Evolutionary conservation across 345 rosid species (phyloP).

Genomic region (Lumnitzera racemosa): DNA sequence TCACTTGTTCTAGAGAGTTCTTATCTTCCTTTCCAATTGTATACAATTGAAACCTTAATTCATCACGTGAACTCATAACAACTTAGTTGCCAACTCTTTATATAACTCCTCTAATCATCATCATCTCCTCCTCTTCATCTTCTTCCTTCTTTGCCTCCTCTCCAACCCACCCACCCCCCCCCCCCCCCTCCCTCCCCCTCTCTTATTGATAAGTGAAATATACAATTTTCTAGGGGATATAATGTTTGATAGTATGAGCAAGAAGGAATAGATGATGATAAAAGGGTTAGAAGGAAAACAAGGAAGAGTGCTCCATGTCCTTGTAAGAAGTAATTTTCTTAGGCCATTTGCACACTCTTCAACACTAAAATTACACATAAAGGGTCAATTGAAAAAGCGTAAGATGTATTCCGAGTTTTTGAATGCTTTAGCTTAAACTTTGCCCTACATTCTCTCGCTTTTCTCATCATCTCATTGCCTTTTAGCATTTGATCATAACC

Average conservation of each 20-base stretch:
- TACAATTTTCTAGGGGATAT: constrained; percentile 22
- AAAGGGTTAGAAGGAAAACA: constrained; percentile 9
- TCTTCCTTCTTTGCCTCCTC: no score
- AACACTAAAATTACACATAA: constrained; percentile 17
- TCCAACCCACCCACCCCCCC: no score
- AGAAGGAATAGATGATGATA: constrained; percentile 20
- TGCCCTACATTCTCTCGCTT: constrained; percentile 26
- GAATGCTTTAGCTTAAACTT: constrained; percentile 19
- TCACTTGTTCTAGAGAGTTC: no score
- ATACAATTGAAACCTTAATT: no score
- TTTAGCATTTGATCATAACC: constrained; percentile 51
- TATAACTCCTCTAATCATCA: no score
- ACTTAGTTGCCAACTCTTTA: no score
- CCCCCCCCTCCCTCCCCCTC: no score
- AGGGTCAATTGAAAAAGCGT: constrained; percentile 74
- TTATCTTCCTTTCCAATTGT: no score
- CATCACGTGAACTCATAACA: no score
- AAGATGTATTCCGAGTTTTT: constrained; percentile 58
- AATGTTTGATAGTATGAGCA: constrained; percentile 69
- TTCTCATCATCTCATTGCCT: constrained; percentile 16
- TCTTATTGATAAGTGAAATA: no score
- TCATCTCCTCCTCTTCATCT: no score
- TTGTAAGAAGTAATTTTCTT: constrained; percentile 38
- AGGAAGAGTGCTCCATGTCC: constrained; percentile 77
- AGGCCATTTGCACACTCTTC: constrained; percentile 85